A percentile compares a stretch with the other conserved stretches of the same genome.
phyloP scores from a whole-genome alignment of 768 basidiomycete genomes.

The Tephrocybe sp. region DNA sequence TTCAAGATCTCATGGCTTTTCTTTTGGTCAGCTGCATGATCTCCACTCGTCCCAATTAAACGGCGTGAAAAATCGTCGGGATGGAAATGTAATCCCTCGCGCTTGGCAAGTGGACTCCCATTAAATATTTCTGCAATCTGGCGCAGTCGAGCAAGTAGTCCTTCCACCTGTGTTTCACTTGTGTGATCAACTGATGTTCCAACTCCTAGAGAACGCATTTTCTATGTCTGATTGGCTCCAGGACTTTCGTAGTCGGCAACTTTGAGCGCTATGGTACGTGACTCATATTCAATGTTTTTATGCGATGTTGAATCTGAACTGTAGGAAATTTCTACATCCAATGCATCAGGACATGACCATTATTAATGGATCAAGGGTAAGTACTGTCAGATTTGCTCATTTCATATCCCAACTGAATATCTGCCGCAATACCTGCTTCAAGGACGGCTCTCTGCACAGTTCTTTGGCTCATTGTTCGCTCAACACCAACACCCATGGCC shows the following conservation, averaged over 20 bases:
- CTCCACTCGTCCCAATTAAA: conserved; percentile 13
- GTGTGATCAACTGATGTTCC: background rate
- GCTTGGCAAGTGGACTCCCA: background rate
- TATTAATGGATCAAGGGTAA: too few species aligned
- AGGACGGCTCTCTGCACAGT: background rate
- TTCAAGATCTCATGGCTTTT: conserved; percentile 10
- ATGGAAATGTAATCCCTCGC: background rate
- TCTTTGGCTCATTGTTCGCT: background rate
- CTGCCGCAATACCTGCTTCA: background rate
- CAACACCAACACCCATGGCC: background rate
- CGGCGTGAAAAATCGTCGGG: background rate
- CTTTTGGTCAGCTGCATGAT: conserved; percentile 21
- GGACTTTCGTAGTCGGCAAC: background rate
- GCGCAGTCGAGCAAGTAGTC: background rate
- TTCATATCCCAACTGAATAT: background rate
- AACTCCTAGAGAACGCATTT: background rate
- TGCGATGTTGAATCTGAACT: too few species aligned
- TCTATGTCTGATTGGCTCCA: background rate
- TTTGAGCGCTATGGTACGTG: background rate
- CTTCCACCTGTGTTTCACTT: background rate
- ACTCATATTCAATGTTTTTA: too few species aligned
- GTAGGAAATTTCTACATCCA: too few species aligned
- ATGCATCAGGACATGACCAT: background rate
- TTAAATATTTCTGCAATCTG: background rate
- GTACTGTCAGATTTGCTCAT: too few species aligned